Conservation (phyloP, 2,329 filamentous ascomycete species). For the Pleochaeta shiraiana region DNA sequence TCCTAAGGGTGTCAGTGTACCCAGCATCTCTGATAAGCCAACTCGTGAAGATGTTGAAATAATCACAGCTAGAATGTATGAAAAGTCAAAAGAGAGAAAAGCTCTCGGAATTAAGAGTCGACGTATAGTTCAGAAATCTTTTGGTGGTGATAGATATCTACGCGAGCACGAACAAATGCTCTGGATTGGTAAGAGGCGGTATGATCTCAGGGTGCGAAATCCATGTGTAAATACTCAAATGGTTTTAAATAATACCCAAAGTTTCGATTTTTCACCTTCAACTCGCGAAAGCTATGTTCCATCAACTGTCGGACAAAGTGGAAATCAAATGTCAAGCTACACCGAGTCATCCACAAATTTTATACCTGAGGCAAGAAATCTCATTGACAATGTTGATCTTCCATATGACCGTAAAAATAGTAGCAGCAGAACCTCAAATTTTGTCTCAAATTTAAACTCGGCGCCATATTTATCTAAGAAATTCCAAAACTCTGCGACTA, state of each 20-base stretch:
- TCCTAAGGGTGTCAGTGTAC: conserved; percentile 5
- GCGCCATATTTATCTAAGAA: no score
- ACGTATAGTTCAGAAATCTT: conserved; percentile 34
- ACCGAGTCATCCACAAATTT: no score
- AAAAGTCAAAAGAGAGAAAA: conserved; percentile 30
- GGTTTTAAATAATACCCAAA: conserved; percentile 4
- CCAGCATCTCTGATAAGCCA: conserved; percentile 24
- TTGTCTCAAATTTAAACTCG: no score
- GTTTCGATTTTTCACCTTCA: not conserved
- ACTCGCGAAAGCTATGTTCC: conserved; percentile 4
- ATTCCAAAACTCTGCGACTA: no score
- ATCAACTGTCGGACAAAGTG: conserved; percentile 7
- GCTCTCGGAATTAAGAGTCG: conserved; percentile 36
- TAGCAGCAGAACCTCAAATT: no score
- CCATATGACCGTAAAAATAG: no score
- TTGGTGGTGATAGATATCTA: conserved; percentile 35
- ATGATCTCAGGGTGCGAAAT: not conserved
- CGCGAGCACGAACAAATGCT: conserved; percentile 40
- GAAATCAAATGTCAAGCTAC: conserved; percentile 7
- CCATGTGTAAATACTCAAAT: not conserved
- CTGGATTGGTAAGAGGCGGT: conserved; percentile 21
- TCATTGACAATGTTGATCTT: no score
- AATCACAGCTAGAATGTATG: conserved; percentile 34
- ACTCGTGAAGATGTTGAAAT: conserved; percentile 26
- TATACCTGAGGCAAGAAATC: no score